Evolutionary conservation across 2,329 filamentous ascomycete species (phyloP), one percentile per base, ranked within the genome.

Genomic region (Arthrobotrys conoides): DNA sequence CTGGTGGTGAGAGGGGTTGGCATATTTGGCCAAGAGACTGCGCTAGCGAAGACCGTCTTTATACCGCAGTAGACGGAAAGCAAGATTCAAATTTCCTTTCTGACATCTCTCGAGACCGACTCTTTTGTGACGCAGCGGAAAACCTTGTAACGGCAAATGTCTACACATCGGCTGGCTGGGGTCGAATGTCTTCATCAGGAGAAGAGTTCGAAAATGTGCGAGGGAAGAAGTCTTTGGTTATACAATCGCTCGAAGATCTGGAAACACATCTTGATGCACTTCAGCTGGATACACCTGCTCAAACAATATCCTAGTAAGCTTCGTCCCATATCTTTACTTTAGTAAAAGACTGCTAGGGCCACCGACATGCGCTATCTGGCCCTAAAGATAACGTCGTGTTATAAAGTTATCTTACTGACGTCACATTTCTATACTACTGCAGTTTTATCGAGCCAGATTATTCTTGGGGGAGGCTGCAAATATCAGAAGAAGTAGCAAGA

Each of bases 261-360:
- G 72, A 76, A 33, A 27, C 6, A 5, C 72, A 71, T 53, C 59
- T 76, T 33, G 51, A 55, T n/a, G 30, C 27, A 8, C 57, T 68
- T 5, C 55, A 57, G n/a, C 36, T 59, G 6, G 72, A 70, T 10
- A 55, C 38, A 27, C 59, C 66, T 51, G 57, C 72, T 18, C 72
- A 76, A 27, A 76, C 72, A 1, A 46, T 76, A 24, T 65, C 67
- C 27, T 76, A 71, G 72, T 76, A 71, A 71, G 72, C 27, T 30
- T 30, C n/a, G n/a, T 30, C 27, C 27, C 6, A 30, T 3, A 6
- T 30, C 27, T 30, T 30, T 30, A n/a, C n/a, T 30, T 3, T 30
- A 30, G 27, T 6, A 30, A 30, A 30, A 30, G 27, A 3, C 27
- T 30, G 3, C 27, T 30, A 30, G 27, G 27, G 27, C 27, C 6